Conservation (phyloP, 305 asterid genomes). For the Fraxinus ornus region DNA sequence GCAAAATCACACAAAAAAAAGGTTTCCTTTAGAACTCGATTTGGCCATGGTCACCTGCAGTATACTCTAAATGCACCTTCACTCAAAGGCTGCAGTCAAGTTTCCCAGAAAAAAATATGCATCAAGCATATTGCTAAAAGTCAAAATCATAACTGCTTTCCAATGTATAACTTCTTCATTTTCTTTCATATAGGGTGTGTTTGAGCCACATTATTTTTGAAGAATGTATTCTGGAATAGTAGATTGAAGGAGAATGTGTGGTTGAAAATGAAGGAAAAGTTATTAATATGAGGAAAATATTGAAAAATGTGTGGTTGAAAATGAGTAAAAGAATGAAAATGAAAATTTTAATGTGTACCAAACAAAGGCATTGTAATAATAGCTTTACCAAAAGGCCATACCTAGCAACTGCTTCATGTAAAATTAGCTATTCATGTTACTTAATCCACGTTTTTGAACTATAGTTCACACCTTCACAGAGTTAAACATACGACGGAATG, state of each 20-base stretch:
- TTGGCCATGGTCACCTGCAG: conserved; percentile 18
- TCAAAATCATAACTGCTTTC: neutral
- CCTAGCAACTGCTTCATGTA: neutral
- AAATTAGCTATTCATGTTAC: neutral
- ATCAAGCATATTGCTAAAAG: conserved; percentile 13
- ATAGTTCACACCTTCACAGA: conserved; percentile 9
- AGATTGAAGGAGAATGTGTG: too few species aligned
- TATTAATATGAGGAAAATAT: too few species aligned
- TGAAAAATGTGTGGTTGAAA: too few species aligned
- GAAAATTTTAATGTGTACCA: too few species aligned
- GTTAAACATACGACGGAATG: conserved; percentile 8
- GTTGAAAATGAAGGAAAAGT: too few species aligned
- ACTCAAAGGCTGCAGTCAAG: conserved; percentile 19
- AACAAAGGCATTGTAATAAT: neutral
- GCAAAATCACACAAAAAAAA: conserved; percentile 43
- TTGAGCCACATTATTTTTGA: too few species aligned
- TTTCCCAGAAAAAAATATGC: conserved; percentile 1
- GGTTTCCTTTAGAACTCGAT: conserved; percentile 21
- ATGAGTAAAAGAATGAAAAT: too few species aligned
- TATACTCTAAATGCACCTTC: conserved; percentile 9
- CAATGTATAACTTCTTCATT: neutral
- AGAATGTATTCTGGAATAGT: too few species aligned
- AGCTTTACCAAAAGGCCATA: neutral
- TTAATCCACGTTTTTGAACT: conserved; percentile 2
- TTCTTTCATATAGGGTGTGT: neutral